Conservation (phyloP, 75 land plant genomes). For the Larix kaempferi region DNA sequence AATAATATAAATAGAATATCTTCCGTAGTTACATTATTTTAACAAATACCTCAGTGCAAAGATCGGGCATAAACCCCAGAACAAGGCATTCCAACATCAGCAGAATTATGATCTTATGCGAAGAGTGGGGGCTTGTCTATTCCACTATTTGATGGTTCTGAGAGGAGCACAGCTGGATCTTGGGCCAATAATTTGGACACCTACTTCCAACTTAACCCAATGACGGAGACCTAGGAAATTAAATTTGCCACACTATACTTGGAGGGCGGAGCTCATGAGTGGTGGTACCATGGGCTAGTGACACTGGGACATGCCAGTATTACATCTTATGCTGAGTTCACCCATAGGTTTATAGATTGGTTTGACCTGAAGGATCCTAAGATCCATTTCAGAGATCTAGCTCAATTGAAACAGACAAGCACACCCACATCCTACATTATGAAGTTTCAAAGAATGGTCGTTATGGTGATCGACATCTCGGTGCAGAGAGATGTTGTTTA, state of each 20-base stretch:
- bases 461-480: background rate
- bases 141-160: too few species aligned
- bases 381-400: background rate
- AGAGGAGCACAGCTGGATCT: too few species aligned
- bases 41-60: too few species aligned
- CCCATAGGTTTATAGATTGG: background rate
- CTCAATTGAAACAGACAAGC: background rate
- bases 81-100: background rate
- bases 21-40: too few species aligned
- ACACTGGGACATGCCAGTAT: background rate
- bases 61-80: too few species aligned
- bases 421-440: background rate
- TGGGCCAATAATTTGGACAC: background rate
- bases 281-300: background rate
- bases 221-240: background rate
- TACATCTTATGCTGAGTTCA: background rate
- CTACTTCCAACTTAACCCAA: background rate
- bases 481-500: background rate
- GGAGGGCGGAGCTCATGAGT: background rate
- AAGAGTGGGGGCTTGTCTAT: background rate
- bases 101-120: too few species aligned
- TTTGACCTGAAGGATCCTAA: background rate
- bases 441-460: background rate
- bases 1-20: too few species aligned
- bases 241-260: background rate